Percentiles rank a stretch among this genome's conserved stretches.
Conservation (phyloP, 1,284 basidiomycete species). For the Sporisorium sorghi region DNA sequence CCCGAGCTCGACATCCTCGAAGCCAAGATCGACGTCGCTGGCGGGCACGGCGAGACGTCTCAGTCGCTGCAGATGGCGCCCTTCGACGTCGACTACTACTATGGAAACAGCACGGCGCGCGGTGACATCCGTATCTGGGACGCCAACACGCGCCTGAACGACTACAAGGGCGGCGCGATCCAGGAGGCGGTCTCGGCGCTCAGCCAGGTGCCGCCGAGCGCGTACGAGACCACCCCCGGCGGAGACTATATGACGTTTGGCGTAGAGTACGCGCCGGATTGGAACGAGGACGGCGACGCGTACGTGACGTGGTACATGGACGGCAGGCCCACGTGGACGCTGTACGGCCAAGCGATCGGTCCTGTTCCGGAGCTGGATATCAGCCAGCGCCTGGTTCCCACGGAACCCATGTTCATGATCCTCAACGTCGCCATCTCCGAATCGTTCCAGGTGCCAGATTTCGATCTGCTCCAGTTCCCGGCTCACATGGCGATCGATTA, state of each 20-base stretch:
- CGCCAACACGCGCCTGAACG: constrained; percentile 54
- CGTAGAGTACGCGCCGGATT: constrained; percentile 68
- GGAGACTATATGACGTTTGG: constrained; percentile 60
- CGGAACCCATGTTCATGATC: constrained; percentile 63
- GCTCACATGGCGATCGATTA: constrained; percentile 71
- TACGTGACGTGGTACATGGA: constrained; percentile 66
- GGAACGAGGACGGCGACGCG: constrained; percentile 56
- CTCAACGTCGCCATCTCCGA: constrained; percentile 67
- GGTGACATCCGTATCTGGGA: constrained; percentile 57
- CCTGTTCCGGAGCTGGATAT: constrained; percentile 55
- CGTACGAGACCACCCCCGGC: constrained; percentile 48
- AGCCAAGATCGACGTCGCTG: constrained; percentile 73
- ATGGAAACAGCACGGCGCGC: constrained; percentile 41
- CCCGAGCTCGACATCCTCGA: constrained; percentile 69
- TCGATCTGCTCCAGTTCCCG: constrained; percentile 70
- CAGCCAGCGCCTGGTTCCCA: constrained; percentile 55
- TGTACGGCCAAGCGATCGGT: constrained; percentile 48
- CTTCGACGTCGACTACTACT: constrained; percentile 65
- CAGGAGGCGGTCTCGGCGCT: constrained; percentile 68
- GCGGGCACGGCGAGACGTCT: constrained; percentile 59
- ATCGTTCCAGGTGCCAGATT: constrained; percentile 71
- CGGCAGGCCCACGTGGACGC: constrained; percentile 62
- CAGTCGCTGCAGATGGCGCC: constrained; percentile 68
- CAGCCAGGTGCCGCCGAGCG: constrained; percentile 54
- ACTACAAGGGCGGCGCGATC: constrained; percentile 63